phyloP scores from a whole-genome alignment of 345 rosid species.

The Hibiscus tridactylites region DNA sequence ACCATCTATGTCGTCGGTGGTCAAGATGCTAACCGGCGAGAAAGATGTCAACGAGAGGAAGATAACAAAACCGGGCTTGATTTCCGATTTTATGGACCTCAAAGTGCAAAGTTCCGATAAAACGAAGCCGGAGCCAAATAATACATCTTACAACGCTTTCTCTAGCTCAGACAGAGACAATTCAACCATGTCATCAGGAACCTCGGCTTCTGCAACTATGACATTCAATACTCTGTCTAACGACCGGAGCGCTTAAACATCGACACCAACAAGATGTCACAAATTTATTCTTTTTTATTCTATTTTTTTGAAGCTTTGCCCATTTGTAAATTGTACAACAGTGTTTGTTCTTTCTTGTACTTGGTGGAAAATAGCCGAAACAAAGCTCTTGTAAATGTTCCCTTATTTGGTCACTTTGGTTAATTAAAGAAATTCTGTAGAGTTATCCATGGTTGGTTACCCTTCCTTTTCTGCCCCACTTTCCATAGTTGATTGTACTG shows the following conservation, averaged over 20 bases:
- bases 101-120: slow-evolving; percentile 39
- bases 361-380: not conserved
- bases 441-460: not conserved
- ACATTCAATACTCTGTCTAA: slow-evolving; percentile 22
- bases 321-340: not conserved
- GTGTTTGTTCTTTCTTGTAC: not conserved
- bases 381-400: slow-evolving; percentile 6
- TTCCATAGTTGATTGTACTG: not conserved
- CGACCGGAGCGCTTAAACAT: slow-evolving; percentile 19
- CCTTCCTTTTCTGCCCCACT: not conserved
- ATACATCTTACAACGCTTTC: slow-evolving; percentile 25
- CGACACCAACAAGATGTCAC: not conserved
- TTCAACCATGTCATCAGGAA: slow-evolving; percentile 40
- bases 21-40: slow-evolving; percentile 49
- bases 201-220: slow-evolving; percentile 30
- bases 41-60: slow-evolving; percentile 22
- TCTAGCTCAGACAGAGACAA: slow-evolving; percentile 41
- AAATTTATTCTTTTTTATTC: slow-evolving; percentile 3
- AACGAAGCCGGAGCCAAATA: slow-evolving; percentile 13
- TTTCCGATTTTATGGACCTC: slow-evolving; percentile 77
- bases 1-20: slow-evolving; percentile 63
- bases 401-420: not conserved
- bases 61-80: slow-evolving; percentile 62
- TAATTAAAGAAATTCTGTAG: not conserved
- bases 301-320: not conserved